These are phyloP conservation scores for Sedum album DNA, from an alignment of 164 flowering plant genomes.

Conservation along the genomic window DNA sequence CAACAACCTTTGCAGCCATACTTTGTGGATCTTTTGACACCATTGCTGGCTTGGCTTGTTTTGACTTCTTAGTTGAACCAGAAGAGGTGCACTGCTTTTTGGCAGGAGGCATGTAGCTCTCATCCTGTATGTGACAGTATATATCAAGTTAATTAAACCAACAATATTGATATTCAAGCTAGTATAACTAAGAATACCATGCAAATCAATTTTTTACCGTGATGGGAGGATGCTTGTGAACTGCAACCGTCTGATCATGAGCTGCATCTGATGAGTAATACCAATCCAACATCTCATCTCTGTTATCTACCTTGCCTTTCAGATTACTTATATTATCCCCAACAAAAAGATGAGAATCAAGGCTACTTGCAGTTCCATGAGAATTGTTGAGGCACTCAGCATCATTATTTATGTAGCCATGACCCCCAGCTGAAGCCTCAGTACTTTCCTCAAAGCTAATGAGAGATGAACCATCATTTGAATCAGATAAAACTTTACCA, in stretches of 20 bases:
- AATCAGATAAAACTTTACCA: neutral
- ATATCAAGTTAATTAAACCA: neutral
- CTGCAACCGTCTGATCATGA: neutral
- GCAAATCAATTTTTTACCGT: neutral
- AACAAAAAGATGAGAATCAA: neutral
- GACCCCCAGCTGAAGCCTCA: slow-evolving; percentile 4
- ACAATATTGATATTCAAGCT: neutral
- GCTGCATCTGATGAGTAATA: neutral
- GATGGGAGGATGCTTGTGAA: neutral
- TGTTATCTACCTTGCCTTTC: neutral
- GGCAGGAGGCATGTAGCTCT: neutral
- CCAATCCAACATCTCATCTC: slow-evolving; percentile 7
- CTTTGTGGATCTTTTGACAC: slow-evolving; percentile 9
- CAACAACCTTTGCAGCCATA: slow-evolving; percentile 8
- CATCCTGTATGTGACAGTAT: neutral
- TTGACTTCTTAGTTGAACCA: neutral
- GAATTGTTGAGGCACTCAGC: slow-evolving; percentile 6
- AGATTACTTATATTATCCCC: neutral
- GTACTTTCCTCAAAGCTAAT: neutral
- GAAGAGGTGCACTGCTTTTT: slow-evolving; percentile 10
- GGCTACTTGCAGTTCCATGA: neutral
- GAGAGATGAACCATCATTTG: neutral
- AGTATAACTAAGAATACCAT: neutral
- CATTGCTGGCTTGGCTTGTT: neutral
- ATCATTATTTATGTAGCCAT: neutral